Base-by-base conservation (phyloP, 805 yeast genomes). In the Cyberlindnera suaveolens region DNA sequence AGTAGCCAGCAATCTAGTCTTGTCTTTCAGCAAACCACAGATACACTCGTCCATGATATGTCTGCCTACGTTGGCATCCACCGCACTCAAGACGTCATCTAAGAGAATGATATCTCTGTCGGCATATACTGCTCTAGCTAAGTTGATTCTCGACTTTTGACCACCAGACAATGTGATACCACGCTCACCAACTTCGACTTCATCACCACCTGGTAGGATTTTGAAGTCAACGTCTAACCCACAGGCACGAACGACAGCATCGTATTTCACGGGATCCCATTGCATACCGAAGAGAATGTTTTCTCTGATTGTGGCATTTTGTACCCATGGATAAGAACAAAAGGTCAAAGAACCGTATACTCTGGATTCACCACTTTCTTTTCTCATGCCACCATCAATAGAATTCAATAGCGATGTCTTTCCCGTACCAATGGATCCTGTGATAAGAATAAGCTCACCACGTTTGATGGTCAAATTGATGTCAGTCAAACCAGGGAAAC, bases 111-210 rank as follows among this genome's bases (percentile, higher is more conserved):
- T 80, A 54, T 83, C 88, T 16, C 74, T 73, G 23, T 78, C 70
- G 13, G 81, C 77, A 56, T 86, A 86, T 3, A 84, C 87, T 2
- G 91, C 83, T 58, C 95, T 72, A 4, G 95, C 95, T 46, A 86
- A 65, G 56, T 78, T 77, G 41, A 86, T 74, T 60, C 95, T 74
- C 0, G 95, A 91, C 66, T 86, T 86, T 60, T 86, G 95, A 40
- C 95, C 95, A 43, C 95, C 95, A n/a, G 91, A 82, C 34, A 86
- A 64, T 0, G 93, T 85, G 38, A 86, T 80, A 54, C 95, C 95
- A 59, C 86, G 73, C 60, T 86, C 95, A 48, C 95, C 95, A 52
- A 86, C 84, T 60, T 84, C 85, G 0, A 95, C 85, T 42, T 62
- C 54, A 53, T 87, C 95, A 27, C 91, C 91, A 32, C 80, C 87